Percentiles rank a stretch among this genome's conserved stretches.
Evolutionary conservation across 2,329 filamentous ascomycete genomes (phyloP).

Genomic region (Colletotrichum paranaense): DNA sequence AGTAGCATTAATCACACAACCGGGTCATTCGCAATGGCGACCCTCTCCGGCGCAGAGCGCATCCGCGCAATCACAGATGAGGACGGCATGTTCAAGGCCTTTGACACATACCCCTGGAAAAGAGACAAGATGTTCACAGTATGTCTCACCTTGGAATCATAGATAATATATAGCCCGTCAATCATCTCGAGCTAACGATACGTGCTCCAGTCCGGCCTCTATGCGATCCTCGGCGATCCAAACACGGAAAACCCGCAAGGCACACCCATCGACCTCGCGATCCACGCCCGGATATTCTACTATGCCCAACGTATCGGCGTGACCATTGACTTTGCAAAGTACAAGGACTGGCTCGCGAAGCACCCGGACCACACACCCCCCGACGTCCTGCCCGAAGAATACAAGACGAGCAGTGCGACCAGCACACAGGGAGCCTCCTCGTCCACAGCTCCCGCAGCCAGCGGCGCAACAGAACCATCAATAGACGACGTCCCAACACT

Average conservation of each 20-base stretch:
- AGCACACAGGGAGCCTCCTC: neutral
- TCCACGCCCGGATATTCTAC: conserved; percentile 77
- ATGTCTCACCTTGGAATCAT: conserved; percentile 25
- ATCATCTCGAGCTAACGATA: no score
- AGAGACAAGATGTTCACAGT: conserved; percentile 77
- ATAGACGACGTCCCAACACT: conserved; percentile 28
- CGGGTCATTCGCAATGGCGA: conserved; percentile 1
- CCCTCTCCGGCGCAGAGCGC: conserved; percentile 46
- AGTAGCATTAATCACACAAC: neutral
- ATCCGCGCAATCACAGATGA: conserved; percentile 53
- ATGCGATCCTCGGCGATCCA: conserved; percentile 71
- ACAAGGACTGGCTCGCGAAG: conserved; percentile 71
- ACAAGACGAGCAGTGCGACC: conserved; percentile 32
- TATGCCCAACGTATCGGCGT: conserved; percentile 63
- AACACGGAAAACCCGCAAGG: conserved; percentile 53
- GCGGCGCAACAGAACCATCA: neutral
- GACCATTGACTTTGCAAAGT: conserved; percentile 73
- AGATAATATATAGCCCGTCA: no score
- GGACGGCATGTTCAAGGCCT: conserved; percentile 65
- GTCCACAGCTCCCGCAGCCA: conserved; percentile 10
- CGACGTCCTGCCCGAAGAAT: conserved; percentile 50
- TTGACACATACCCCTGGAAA: conserved; percentile 76
- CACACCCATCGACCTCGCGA: conserved; percentile 68
- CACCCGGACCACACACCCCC: conserved; percentile 48
- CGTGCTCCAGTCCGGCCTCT: conserved; percentile 63